A percentile compares a stretch with the other conserved stretches of the same genome.
Evolutionary conservation across 1,139 yeast genomes (phyloP).

Genomic region (Debaryomycetaceae sp.): DNA sequence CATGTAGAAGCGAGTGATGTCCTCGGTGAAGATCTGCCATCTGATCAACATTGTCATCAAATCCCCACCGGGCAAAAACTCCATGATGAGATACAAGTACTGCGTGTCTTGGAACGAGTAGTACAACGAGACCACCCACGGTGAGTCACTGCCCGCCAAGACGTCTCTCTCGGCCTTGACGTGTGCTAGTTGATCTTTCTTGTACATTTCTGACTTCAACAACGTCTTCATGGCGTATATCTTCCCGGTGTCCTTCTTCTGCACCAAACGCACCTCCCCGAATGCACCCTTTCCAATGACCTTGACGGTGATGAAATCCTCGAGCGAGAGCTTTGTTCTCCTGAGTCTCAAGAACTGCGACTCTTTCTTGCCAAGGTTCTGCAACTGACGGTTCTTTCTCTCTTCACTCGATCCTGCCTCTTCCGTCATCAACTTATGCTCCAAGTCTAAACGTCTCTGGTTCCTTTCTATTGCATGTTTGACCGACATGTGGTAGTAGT

Average conservation of each 20-base stretch:
- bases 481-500: conserved; percentile 72
- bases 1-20: conserved; percentile 78
- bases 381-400: conserved; percentile 68
- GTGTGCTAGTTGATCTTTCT: conserved; percentile 78
- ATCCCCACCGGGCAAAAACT: conserved; percentile 83
- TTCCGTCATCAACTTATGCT: conserved; percentile 60
- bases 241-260: conserved; percentile 76
- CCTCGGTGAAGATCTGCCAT: conserved; percentile 85
- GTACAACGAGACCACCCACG: conserved; percentile 81
- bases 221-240: conserved; percentile 83
- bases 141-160: conserved; percentile 79
- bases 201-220: conserved; percentile 76
- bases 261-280: conserved; percentile 83
- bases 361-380: conserved; percentile 69
- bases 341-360: conserved; percentile 72
- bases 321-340: conserved; percentile 69
- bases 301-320: conserved; percentile 74
- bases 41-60: conserved; percentile 83
- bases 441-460: conserved; percentile 72
- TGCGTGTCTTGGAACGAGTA: conserved; percentile 80
- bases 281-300: conserved; percentile 87
- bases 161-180: conserved; percentile 87
- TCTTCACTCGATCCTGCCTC: conserved; percentile 64
- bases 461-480: conserved; percentile 79
- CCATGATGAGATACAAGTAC: conserved; percentile 76